Conservation (phyloP, 257 asterid species). For the Plectranthus barbatus region DNA sequence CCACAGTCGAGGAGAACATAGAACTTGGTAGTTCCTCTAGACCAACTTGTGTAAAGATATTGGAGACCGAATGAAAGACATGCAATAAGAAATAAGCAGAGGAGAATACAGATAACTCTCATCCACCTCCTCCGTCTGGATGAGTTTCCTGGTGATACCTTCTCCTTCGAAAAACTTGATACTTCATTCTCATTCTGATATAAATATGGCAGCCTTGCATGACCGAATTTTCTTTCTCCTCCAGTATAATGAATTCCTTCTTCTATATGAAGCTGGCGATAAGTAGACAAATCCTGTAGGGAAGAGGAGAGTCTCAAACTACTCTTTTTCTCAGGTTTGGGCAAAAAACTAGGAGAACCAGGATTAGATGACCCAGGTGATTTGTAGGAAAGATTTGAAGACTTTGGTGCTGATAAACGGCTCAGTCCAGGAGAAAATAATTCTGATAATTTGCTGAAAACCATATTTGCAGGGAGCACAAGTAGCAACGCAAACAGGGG, state of each 20-base stretch:
- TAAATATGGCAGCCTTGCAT: conserved; percentile 25
- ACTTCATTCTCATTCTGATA: conserved; percentile 40
- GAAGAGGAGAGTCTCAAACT: conserved; percentile 66
- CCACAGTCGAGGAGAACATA: conserved; percentile 95
- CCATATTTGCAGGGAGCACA: conserved; percentile 38
- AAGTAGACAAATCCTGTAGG: conserved; percentile 43
- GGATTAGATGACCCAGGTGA: conserved; percentile 70
- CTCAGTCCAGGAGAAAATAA: conserved; percentile 40
- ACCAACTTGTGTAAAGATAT: conserved; percentile 53
- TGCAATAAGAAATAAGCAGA: conserved; percentile 56
- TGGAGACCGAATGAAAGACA: conserved; percentile 33
- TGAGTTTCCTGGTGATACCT: conserved; percentile 32
- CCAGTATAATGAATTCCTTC: conserved; percentile 38
- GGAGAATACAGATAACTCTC: conserved; percentile 41
- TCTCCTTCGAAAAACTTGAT: conserved; percentile 86
- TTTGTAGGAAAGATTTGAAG: conserved; percentile 31
- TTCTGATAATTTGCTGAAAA: conserved; percentile 51
- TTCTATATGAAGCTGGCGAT: conserved; percentile 43
- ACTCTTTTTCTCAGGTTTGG: conserved; percentile 37
- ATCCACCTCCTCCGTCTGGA: conserved; percentile 50
- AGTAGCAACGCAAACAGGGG: conserved; percentile 4
- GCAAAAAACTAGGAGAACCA: conserved; percentile 32
- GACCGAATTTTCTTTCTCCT: conserved; percentile 27
- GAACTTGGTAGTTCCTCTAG: conserved; percentile 48
- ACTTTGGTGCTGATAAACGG: conserved; percentile 42